Percentiles rank a stretch among this genome's conserved stretches.
Evolutionary conservation across 2,329 filamentous ascomycete species (phyloP).

Genomic region (Ophiostoma piceae): DNA sequence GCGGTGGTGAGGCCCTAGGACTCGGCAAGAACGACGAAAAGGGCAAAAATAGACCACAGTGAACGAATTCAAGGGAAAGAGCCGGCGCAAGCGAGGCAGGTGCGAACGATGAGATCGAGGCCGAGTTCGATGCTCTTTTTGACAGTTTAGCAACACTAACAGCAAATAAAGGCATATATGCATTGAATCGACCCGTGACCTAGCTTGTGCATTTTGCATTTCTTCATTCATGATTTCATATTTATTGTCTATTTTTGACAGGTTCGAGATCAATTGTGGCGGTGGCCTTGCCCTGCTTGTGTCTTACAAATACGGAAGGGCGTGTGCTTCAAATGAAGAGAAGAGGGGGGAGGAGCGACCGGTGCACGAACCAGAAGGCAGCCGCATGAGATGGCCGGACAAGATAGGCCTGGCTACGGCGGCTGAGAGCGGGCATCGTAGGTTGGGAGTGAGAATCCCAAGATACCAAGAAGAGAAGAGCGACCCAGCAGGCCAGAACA

Average conservation of each 20-base stretch:
- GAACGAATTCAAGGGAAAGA: conserved; percentile 5
- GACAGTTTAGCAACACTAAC: background rate
- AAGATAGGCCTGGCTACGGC: conserved; percentile 2
- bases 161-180: background rate
- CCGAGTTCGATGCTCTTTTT: background rate
- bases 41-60: conserved; percentile 5
- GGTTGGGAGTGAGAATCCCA: background rate
- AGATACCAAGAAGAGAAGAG: background rate
- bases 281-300: background rate
- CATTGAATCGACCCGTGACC: background rate
- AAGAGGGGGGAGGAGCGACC: background rate
- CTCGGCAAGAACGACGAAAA: conserved; percentile 11
- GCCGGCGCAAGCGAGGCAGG: background rate
- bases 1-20: conserved; percentile 18
- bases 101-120: conserved; percentile 2
- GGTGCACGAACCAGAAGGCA: background rate
- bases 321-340: background rate
- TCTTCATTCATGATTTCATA: background rate
- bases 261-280: background rate
- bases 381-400: conserved; percentile 3
- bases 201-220: background rate
- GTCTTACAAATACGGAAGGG: background rate
- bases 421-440: background rate
- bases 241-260: background rate
- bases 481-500: background rate